Evolutionary conservation across 2,329 filamentous ascomycete genomes (phyloP).

Genomic region (Fusarium sp.): DNA sequence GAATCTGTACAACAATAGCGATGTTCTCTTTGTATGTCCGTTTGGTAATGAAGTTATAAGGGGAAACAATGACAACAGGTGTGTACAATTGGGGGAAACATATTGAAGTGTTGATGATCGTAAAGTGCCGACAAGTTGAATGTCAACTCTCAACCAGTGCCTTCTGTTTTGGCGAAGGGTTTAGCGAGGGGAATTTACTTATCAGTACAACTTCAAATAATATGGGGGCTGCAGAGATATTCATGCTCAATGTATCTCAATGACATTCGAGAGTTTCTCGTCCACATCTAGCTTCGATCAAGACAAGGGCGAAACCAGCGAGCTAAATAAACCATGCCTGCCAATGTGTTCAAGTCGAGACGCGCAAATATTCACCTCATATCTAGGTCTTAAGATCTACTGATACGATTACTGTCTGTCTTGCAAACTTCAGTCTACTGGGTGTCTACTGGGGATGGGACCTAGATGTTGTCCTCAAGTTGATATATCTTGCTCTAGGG

Average conservation of each 20-base stretch:
- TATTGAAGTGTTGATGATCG: not conserved
- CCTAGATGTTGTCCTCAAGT: not conserved
- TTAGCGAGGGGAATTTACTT: not conserved
- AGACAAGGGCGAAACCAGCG: accelerated
- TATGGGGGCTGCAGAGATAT: not conserved
- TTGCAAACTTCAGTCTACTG: not conserved
- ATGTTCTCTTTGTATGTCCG: not conserved
- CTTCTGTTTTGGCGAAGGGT: not conserved
- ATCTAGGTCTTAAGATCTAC: not conserved
- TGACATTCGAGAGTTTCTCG: not conserved
- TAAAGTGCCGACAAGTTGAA: not conserved
- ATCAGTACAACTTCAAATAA: not conserved
- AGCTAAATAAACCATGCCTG: not conserved
- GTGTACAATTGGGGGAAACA: not conserved
- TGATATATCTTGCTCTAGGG: not conserved
- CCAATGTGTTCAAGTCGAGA: not conserved
- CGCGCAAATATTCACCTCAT: not conserved
- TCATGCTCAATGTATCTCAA: not conserved
- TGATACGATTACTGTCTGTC: not conserved
- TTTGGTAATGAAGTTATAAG: not conserved
- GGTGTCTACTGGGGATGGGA: not conserved
- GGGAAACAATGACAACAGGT: not conserved
- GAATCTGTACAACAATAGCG: no score
- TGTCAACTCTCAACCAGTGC: not conserved
- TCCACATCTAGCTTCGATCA: not conserved